Evolutionary conservation across 352 stramenopile genomes (phyloP).

Genomic region (Ophiocytium majus): DNA sequence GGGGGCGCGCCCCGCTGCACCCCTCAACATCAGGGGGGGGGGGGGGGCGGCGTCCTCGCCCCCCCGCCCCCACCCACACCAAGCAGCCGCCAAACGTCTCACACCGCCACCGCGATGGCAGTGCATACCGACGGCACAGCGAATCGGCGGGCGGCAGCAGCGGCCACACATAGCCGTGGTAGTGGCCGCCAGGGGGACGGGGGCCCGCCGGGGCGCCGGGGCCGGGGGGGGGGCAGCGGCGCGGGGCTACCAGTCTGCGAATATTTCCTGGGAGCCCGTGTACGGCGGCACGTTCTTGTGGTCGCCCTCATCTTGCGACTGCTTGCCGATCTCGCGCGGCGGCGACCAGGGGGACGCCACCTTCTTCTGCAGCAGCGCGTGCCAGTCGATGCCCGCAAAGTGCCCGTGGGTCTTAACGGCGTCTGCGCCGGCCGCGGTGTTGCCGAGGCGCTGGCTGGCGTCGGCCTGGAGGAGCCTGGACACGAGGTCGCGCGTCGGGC

Average conservation of each 20-base stretch:
- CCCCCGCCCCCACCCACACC: too few species aligned
- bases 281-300: conserved; percentile 48
- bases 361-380: background rate
- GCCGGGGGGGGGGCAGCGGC: too few species aligned
- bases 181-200: too few species aligned
- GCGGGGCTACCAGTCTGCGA: conserved; percentile 40
- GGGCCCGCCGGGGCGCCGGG: too few species aligned
- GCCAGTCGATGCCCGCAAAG: conserved; percentile 74
- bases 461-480: conserved; percentile 39
- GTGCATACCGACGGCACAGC: too few species aligned
- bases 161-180: too few species aligned
- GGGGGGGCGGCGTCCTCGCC: too few species aligned
- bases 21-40: too few species aligned
- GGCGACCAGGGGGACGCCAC: background rate
- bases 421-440: conserved; percentile 40
- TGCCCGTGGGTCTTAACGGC: conserved; percentile 78
- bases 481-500: conserved; percentile 39
- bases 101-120: too few species aligned
- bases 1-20: too few species aligned
- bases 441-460: conserved; percentile 41
- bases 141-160: too few species aligned
- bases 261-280: conserved; percentile 34
- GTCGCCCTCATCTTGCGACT: conserved; percentile 22
- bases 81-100: too few species aligned
- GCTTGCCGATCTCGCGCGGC: background rate